These are phyloP conservation scores for Cronartium quercuum DNA, from an alignment of 1,284 basidiomycete genomes.

Conservation along the genomic window DNA sequence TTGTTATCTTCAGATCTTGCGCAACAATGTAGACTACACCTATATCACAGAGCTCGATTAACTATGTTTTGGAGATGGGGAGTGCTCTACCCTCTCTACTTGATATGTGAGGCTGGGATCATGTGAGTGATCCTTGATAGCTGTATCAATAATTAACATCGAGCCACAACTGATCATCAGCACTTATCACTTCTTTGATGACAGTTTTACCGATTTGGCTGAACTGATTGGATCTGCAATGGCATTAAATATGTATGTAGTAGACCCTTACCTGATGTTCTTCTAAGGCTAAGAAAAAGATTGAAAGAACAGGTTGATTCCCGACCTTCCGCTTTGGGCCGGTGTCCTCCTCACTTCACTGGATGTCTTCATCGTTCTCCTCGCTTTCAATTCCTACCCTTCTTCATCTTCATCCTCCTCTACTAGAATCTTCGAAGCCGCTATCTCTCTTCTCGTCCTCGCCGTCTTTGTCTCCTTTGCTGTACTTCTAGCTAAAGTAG, in stretches of 20 bases:
- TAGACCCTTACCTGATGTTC: no score
- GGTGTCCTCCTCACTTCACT: constrained; percentile 74
- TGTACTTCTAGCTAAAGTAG: constrained; percentile 67
- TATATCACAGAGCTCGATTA: constrained; percentile 62
- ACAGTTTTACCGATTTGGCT: constrained; percentile 54
- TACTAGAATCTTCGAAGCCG: constrained; percentile 58
- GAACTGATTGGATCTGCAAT: constrained; percentile 72
- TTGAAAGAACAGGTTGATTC: no score
- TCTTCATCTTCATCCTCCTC: constrained; percentile 44
- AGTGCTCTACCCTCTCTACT: constrained; percentile 61
- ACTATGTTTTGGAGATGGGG: constrained; percentile 60
- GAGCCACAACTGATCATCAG: no score
- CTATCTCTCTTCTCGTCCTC: constrained; percentile 65
- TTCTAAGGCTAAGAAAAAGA: no score
- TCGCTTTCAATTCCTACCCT: constrained; percentile 50
- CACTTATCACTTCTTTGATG: no score
- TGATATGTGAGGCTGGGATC: constrained; percentile 69
- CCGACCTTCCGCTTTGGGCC: constrained; percentile 68
- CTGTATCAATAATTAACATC: no score
- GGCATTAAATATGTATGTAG: constrained; percentile 63
- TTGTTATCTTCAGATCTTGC: constrained; percentile 45
- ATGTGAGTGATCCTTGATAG: no score
- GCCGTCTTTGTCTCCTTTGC: constrained; percentile 75
- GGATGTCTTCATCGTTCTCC: constrained; percentile 70
- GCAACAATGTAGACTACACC: constrained; percentile 44